Evolutionary conservation across 2,329 filamentous ascomycete species (phyloP).

Genomic region (Diatrype stigma): DNA sequence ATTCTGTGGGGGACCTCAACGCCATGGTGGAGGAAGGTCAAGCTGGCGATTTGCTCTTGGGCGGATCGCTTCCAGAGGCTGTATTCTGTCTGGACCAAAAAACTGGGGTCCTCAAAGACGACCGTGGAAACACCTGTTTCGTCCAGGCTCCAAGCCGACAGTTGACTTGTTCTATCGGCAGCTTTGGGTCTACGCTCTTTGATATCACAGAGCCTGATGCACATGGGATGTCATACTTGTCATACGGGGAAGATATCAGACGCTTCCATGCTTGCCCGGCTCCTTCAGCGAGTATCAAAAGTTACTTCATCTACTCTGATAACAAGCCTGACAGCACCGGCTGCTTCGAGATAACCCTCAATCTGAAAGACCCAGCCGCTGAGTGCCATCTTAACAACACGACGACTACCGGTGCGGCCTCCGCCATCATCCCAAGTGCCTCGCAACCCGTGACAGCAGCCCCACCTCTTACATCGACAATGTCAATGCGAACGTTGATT

Average conservation of each 20-base stretch:
- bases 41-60: conserved; percentile 19
- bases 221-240: conserved; percentile 18
- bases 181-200: conserved; percentile 20
- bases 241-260: conserved; percentile 18
- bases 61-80: conserved; percentile 23
- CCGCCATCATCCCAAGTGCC: not conserved
- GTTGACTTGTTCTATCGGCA: conserved; percentile 24
- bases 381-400: conserved; percentile 10
- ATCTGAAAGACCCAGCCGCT: conserved; percentile 14
- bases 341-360: conserved; percentile 18
- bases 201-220: conserved; percentile 9
- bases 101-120: conserved; percentile 20
- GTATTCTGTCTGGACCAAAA: conserved; percentile 21
- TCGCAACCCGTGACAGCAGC: not conserved
- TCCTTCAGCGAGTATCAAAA: conserved; percentile 9
- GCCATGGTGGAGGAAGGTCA: conserved; percentile 21
- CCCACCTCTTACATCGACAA: not conserved
- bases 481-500: not conserved
- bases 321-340: conserved; percentile 15
- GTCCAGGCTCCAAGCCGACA: conserved; percentile 20
- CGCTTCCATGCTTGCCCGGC: conserved; percentile 24
- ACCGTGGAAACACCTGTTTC: conserved; percentile 23
- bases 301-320: conserved; percentile 22
- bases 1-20: conserved; percentile 19
- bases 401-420: not conserved